Base-by-base conservation (phyloP, 2,329 filamentous ascomycete genomes). In the Drechslerella coelobrocha region DNA sequence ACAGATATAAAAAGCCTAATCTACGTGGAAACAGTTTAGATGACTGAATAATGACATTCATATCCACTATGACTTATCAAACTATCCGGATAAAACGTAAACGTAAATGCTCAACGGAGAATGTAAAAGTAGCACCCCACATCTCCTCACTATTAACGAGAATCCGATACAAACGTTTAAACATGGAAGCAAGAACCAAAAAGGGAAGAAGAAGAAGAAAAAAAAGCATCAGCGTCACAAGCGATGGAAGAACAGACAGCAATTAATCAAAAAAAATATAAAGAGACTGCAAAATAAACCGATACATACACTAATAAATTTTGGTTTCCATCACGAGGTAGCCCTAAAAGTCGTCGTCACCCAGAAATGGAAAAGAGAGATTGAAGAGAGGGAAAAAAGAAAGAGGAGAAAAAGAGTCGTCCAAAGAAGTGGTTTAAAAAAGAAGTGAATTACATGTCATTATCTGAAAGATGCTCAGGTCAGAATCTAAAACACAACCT, bases 401-500 rank as follows among this genome's bases (percentile, higher is more conserved):
- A 45, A 50, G 7, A 52, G 24, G 34, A 27, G 26, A 24, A 48
- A 12, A 37, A 53, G 17, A 27, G 31, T n/a, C n/a, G n/a, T n/a
- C n/a, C n/a, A n/a, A n/a, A n/a, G n/a, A n/a, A n/a, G n/a, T n/a
- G n/a, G 34, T 34, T 6, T 34, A 47, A 43, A 31, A 23, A 24
- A 26, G 31, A 34, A 41, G 50, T 45, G 27, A 59, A 69, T 69
- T 69, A 69, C 57, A 69, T 62, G 29, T 50, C 65, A 57, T 62
- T 68, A 68, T 23, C 56, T 39, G n/a, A 56, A 14, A 12, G 43
- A 54, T 21, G 48, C 37, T 31, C 56, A 51, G 56, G 56, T 61
- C 57, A 54, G 14, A 8, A 7, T n/a, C 14, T 12, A 10, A 39
- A 14, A 10, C 12, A 12, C 34, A 14, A 10, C 4, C 12, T 39